These are phyloP conservation scores for Cystobasidium onofrii DNA, from an alignment of 768 basidiomycete genomes.

Conservation along the genomic window DNA sequence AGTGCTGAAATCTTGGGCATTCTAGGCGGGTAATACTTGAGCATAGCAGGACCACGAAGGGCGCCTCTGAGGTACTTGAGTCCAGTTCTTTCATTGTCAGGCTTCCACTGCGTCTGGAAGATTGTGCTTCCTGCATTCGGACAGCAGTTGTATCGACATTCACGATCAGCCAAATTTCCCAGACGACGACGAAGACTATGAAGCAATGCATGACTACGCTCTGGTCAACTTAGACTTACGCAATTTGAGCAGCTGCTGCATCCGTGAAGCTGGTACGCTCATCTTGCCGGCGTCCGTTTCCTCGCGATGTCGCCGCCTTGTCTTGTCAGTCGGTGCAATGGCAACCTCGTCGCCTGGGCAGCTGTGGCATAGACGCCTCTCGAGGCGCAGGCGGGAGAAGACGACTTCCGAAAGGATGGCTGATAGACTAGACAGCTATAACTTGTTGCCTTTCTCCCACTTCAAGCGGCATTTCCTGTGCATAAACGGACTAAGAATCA, in stretches of 20 bases:
- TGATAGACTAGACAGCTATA: too few species aligned
- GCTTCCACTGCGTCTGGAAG: slow-evolving; percentile 85
- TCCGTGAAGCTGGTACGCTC: neutral
- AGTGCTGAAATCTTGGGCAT: slow-evolving; percentile 10
- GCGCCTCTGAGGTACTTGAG: slow-evolving; percentile 80
- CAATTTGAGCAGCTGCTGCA: slow-evolving; percentile 28
- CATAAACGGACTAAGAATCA: neutral
- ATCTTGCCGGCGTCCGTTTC: neutral
- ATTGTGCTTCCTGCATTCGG: slow-evolving; percentile 52
- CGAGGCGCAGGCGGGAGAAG: too few species aligned
- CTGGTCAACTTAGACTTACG: neutral
- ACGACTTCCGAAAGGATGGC: too few species aligned
- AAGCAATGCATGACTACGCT: neutral
- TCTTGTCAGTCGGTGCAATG: neutral
- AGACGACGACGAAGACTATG: neutral
- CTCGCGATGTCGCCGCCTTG: neutral
- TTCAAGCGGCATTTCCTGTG: neutral
- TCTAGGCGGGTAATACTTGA: slow-evolving; percentile 58
- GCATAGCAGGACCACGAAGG: slow-evolving; percentile 76
- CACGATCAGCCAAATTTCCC: neutral
- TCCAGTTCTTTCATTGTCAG: slow-evolving; percentile 68
- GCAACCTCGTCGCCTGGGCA: neutral
- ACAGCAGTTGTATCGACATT: neutral
- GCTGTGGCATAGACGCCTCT: neutral
- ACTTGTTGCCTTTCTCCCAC: neutral